phyloP scores from a whole-genome alignment of 2,329 filamentous ascomycete species.

The Endoconidiophora polonica region DNA sequence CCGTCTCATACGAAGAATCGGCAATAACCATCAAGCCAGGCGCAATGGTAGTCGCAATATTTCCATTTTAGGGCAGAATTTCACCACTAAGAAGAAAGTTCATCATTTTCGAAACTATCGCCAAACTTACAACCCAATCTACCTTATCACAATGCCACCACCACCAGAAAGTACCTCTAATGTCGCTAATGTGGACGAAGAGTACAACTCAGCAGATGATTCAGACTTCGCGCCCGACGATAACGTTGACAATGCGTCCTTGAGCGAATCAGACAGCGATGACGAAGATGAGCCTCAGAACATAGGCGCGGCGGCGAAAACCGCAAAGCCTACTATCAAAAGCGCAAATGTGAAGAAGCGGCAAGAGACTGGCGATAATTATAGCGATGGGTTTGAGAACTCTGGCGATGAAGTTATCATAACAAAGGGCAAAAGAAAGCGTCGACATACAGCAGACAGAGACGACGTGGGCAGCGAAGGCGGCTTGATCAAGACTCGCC shows the following conservation, averaged over 20 bases:
- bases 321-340: slow-evolving; percentile 1
- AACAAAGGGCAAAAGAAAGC: slow-evolving; percentile 39
- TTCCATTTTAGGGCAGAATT: background rate
- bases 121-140: background rate
- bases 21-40: background rate
- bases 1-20: background rate
- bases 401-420: slow-evolving; percentile 61
- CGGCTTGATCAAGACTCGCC: slow-evolving; percentile 54
- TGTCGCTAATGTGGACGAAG: background rate
- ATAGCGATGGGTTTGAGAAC: slow-evolving; percentile 32
- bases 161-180: background rate
- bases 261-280: slow-evolving; percentile 32
- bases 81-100: background rate
- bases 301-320: slow-evolving; percentile 11
- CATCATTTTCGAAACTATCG: background rate
- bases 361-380: slow-evolving; percentile 18
- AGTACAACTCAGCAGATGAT: slow-evolving; percentile 55
- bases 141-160: background rate
- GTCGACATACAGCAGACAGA: slow-evolving; percentile 26
- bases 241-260: too few relatives aligned
- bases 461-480: slow-evolving; percentile 43
- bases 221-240: slow-evolving; percentile 53
- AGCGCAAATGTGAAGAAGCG: slow-evolving; percentile 17
- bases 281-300: slow-evolving; percentile 16
- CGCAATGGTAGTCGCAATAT: too few relatives aligned